Evolutionary conservation across 2,329 filamentous ascomycete genomes (phyloP).

Genomic region (Ampelomyces quisqualis): DNA sequence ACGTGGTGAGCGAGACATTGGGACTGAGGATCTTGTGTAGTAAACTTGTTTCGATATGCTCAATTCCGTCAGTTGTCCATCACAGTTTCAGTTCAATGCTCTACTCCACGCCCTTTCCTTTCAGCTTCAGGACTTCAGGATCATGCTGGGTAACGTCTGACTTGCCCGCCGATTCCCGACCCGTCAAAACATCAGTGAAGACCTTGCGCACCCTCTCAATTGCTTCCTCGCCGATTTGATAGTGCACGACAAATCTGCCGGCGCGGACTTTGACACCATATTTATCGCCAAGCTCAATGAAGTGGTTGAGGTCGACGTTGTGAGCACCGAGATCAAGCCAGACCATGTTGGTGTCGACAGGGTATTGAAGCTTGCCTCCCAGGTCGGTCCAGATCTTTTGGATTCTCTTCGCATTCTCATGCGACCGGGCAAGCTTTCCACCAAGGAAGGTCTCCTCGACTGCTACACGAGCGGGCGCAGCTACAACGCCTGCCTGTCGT

Average conservation of each 20-base stretch:
- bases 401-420: conserved; percentile 63
- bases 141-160: conserved; percentile 23
- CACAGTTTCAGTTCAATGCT: not conserved
- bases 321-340: conserved; percentile 73
- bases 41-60: too few species aligned
- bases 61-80: not conserved
- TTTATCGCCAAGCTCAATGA: conserved; percentile 57
- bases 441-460: conserved; percentile 77
- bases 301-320: conserved; percentile 55
- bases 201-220: conserved; percentile 48
- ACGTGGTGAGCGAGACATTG: too few species aligned
- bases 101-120: conserved; percentile 34
- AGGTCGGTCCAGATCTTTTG: conserved; percentile 65
- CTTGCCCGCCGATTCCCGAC: conserved; percentile 21
- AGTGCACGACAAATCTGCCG: conserved; percentile 67
- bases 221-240: conserved; percentile 69
- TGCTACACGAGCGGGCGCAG: conserved; percentile 72
- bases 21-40: too few species aligned
- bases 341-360: conserved; percentile 88
- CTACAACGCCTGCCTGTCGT: conserved; percentile 73
- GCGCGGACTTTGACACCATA: conserved; percentile 60
- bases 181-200: conserved; percentile 27
- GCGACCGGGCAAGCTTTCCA: conserved; percentile 61
- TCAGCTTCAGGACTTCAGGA: conserved; percentile 31
- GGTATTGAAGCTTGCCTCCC: conserved; percentile 67